Base-by-base conservation (phyloP, 1,284 basidiomycete species). In the Cutaneotrichosporon daszewskae region DNA sequence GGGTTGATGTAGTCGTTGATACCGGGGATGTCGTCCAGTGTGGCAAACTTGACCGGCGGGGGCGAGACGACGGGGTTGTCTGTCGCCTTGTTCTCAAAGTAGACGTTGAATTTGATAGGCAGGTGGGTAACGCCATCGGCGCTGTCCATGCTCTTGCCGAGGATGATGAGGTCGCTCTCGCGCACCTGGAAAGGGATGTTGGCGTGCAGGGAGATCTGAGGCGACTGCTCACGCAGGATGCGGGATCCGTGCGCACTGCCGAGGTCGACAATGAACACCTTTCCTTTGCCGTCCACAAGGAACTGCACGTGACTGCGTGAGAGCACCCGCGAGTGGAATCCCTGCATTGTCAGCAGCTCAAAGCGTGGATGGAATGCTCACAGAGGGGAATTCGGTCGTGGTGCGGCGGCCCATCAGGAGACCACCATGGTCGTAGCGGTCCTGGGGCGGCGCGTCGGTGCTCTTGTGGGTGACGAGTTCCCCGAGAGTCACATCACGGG, bases 141-240 rank as follows among this genome's bases (percentile, higher is more conserved):
- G 23, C 33, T 27, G 28, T 25, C 14, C 19, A 65, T 49, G 3
- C 19, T 10, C 32, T 57, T 57, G 38, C 63, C 85, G 4, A 65
- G 43, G n/a, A 45, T 33, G 25, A 66, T 47, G 1, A 33, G 28
- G 40, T 64, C 60, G 16, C 47, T 43, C 16, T 66, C 34, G 8
- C 43, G 20, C 2, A 64, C 41, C 28, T 52, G 53, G 16, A 53
- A 26, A 6, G 58, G 57, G 8, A 38, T 23, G 24, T 42, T 25
- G 2, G 43, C 12, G 5, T 18, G n/a, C 31, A 43, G 17, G 23
- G 32, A 28, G 26, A 32, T 29, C 32, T 17, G 27, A 34, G 27
- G 14, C 13, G 18, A 19, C 9, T 25, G 11, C n/a, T n/a, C 14
- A 4, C 31, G 18, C 24, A 33, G n/a, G 24, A 64, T 42, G 16